Conservation (phyloP, 108 stramenopile genomes). For the Cyclostephanos tholiformis region DNA sequence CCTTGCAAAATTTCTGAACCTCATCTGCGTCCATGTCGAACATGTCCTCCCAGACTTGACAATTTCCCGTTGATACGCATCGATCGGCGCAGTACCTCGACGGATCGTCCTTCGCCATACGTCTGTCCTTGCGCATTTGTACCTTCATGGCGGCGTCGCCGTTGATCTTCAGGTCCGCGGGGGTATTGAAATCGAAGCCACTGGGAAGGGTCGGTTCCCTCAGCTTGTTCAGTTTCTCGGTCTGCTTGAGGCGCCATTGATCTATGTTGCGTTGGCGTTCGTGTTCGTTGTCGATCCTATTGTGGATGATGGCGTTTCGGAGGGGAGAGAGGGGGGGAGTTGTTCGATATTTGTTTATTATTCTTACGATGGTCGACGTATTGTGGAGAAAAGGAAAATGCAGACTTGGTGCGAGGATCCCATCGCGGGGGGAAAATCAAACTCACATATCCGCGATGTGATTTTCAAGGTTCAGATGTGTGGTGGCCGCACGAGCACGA, state of each 20-base stretch:
- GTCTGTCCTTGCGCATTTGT: conserved; percentile 54
- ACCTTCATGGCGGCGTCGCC: conserved; percentile 25
- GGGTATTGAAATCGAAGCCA: conserved; percentile 37
- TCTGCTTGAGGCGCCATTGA: conserved; percentile 25
- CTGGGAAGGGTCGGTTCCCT: conserved; percentile 13
- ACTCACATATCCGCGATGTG: conserved; percentile 39
- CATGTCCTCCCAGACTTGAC: conserved; percentile 73
- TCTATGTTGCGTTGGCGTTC: conserved; percentile 20
- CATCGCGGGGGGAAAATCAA: neutral
- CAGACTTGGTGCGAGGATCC: neutral
- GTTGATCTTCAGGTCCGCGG: conserved; percentile 17
- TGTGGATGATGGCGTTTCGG: neutral
- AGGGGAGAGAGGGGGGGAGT: neutral
- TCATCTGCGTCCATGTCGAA: conserved; percentile 66
- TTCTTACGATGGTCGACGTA: neutral
- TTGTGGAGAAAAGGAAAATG: neutral
- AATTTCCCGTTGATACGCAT: conserved; percentile 79
- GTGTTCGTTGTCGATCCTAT: conserved; percentile 39
- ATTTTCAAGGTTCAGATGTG: conserved; percentile 30
- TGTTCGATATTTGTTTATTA: neutral
- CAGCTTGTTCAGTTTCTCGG: conserved; percentile 25
- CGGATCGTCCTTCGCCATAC: conserved; percentile 67
- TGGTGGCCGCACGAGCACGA: conserved; percentile 1
- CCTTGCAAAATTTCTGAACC: conserved; percentile 71
- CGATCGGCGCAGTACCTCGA: conserved; percentile 79